Base-by-base conservation (phyloP, 2,329 filamentous ascomycete species). In the Diaporthe australafricana region DNA sequence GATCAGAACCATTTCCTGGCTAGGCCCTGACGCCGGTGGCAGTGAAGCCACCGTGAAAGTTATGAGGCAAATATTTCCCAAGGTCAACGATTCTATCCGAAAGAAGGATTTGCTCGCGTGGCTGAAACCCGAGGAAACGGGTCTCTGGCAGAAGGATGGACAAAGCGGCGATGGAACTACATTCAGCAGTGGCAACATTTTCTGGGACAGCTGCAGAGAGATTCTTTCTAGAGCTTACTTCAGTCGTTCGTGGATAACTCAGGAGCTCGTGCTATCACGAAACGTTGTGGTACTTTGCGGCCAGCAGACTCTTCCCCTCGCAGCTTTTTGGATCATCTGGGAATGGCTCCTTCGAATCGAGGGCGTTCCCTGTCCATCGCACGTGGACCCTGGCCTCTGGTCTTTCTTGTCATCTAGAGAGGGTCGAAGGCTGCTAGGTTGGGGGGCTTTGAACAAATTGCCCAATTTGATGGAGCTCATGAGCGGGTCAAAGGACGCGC, bases 201-300 rank as follows among this genome's bases (percentile, higher is more conserved):
- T 63, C 7, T 63, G 57, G 57, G 27, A 63, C n/a, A 48, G 57
- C 27, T 63, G 57, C 3, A 30, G 22, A 17, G 30, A 22, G 3
- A 63, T 63, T 8, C 27, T 47, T 6, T n/a, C 17, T 20, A 48
- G 57, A 35, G 17, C 57, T 11, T 63, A 63, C 40, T 63, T 63
- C 27, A 35, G 25, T 48, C 57, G 57, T 2, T 63, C 57, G 20
- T 63, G 57, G 57, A 63, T 63, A 17, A 63, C 57, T 0, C 57
- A 63, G 27, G 57, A 63, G 57, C 57, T 63, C 14, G 57, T 48
- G 16, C 30, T 63, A 12, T 63, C 57, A 35, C 25, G 27, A 11
- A 63, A 63, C 12, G 12, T 63, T 20, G 42, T 48, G 42, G 27
- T 63, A 27, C 57, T 63, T 40, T 63, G 57, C 27, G 57, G 57